Evolutionary conservation across 2,329 filamentous ascomycete genomes (phyloP).

Genomic region (Falciphora oryzae): DNA sequence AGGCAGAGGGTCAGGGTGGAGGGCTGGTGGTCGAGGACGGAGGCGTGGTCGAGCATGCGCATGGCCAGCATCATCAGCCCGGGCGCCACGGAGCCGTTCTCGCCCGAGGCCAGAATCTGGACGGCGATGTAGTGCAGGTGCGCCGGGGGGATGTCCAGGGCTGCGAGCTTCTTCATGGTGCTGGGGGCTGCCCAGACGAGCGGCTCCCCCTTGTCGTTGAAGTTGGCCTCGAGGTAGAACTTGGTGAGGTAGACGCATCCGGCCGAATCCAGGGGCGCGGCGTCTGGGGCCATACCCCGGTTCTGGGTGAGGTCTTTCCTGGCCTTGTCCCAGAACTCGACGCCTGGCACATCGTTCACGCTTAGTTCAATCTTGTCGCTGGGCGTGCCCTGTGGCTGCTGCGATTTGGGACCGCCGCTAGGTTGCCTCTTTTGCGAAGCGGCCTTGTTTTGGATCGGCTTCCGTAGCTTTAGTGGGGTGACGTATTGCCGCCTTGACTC

Average conservation of each 20-base stretch:
- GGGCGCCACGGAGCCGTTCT: background rate
- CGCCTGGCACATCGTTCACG: background rate
- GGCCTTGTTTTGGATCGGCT: background rate
- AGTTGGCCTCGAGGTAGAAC: background rate
- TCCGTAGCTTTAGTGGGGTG: background rate
- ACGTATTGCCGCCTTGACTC: background rate
- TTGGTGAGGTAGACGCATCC: background rate
- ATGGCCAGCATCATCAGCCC: background rate
- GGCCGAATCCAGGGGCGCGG: background rate
- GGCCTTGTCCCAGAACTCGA: background rate
- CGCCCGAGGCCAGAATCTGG: background rate
- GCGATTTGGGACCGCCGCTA: background rate
- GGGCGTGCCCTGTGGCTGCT: too few species aligned
- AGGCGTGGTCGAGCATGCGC: conserved; percentile 3
- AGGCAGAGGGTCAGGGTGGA: background rate
- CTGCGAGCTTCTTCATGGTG: background rate
- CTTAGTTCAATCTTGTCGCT: background rate
- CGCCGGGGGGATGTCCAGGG: background rate
- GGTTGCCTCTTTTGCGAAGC: background rate
- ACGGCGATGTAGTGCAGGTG: background rate
- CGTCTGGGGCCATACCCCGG: background rate
- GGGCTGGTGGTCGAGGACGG: background rate
- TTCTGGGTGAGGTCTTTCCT: background rate
- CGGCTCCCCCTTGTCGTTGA: background rate
- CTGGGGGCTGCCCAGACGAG: background rate